Percentiles rank a stretch among this genome's conserved stretches.
Evolutionary conservation across 257 asterid genomes (phyloP).

Genomic region (Petrea volubilis): DNA sequence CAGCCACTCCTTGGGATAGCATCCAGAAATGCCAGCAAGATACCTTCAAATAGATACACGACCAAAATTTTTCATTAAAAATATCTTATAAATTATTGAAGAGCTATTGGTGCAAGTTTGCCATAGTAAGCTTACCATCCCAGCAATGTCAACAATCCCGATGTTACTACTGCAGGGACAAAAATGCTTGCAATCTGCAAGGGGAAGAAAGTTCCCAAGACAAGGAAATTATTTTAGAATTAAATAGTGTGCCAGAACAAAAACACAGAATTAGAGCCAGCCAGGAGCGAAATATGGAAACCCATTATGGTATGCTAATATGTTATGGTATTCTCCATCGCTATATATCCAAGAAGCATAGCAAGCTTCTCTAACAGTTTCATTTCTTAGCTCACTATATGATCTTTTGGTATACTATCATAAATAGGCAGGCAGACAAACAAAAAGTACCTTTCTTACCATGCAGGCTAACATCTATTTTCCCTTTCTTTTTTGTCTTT

Average conservation of each 20-base stretch:
- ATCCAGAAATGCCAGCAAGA: constrained; percentile 79
- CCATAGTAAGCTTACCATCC: constrained; percentile 71
- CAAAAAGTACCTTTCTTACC: background rate
- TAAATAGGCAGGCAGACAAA: background rate
- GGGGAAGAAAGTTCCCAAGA: constrained; percentile 24
- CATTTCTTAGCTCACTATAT: background rate
- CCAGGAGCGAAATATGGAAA: constrained; percentile 2
- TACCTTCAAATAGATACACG: constrained; percentile 51
- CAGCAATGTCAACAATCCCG: constrained; percentile 75
- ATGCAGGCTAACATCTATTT: background rate
- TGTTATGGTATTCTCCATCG: background rate
- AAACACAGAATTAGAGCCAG: constrained; percentile 17
- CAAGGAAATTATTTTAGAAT: constrained; percentile 17
- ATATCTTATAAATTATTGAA: background rate
- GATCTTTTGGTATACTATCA: background rate
- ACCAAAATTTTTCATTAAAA: background rate
- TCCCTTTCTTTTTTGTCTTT: no score
- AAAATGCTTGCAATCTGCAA: constrained; percentile 91
- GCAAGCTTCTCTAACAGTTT: constrained; percentile 1
- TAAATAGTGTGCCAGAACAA: background rate
- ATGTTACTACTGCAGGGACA: constrained; percentile 74
- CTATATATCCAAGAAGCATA: background rate
- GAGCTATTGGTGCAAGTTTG: background rate
- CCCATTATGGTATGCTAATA: background rate
- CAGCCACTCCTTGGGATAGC: constrained; percentile 81